A percentile compares a stretch with the other conserved stretches of the same genome.
Evolutionary conservation across 352 stramenopile genomes (phyloP).

Genomic region (Pythium monospermum): DNA sequence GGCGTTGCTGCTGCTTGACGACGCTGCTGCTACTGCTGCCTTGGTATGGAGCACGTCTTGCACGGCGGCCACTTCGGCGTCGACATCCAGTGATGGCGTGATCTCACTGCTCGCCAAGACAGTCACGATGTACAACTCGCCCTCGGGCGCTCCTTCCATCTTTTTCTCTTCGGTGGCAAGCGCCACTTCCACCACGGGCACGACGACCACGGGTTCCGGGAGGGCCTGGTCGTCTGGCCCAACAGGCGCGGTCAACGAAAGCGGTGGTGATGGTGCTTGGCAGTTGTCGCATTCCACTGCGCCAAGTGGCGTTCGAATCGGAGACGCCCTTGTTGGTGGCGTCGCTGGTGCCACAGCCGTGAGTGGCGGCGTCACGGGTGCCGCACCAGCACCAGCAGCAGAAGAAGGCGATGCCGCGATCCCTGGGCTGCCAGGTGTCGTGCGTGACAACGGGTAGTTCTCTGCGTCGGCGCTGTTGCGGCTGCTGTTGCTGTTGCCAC

Average conservation of each 20-base stretch:
- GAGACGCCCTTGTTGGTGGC: not conserved
- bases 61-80: constrained; percentile 28
- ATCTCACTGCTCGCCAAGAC: constrained; percentile 45
- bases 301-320: too few species aligned
- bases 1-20: too few species aligned
- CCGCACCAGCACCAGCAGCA: not conserved
- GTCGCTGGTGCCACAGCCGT: not conserved
- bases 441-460: not conserved
- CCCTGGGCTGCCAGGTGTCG: too few species aligned
- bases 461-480: constrained; percentile 11
- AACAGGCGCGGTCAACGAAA: not conserved
- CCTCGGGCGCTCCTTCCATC: constrained; percentile 46
- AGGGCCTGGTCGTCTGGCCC: not conserved
- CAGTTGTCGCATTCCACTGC: too few species aligned
- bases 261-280: too few species aligned
- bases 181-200: constrained; percentile 16
- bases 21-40: not conserved
- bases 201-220: not conserved
- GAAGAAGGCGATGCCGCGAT: not conserved
- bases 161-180: constrained; percentile 28
- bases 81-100: constrained; percentile 25
- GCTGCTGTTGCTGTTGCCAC: not conserved
- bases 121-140: constrained; percentile 53
- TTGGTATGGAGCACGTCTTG: constrained; percentile 22
- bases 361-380: not conserved